A percentile compares a stretch with the other conserved stretches of the same genome.
phyloP scores from a whole-genome alignment of 352 stramenopile genomes.

The Globisporangium paddicum region DNA sequence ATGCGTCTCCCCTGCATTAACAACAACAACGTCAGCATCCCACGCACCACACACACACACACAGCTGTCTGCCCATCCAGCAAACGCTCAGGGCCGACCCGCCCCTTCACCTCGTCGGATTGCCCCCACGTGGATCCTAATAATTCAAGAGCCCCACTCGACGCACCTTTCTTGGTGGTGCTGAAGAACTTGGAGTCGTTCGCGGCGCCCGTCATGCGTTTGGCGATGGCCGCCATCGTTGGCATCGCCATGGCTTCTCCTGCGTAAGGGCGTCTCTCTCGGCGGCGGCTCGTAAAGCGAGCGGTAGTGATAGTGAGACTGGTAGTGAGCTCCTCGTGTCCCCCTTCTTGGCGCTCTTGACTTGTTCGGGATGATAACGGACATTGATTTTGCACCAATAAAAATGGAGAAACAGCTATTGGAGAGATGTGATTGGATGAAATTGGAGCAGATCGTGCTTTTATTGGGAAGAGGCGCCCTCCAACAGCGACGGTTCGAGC shows the following conservation, averaged over 20 bases:
- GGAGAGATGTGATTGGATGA: neutral
- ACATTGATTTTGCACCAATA: constrained; percentile 1
- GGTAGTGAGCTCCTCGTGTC: constrained; percentile 5
- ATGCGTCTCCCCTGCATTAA: constrained; percentile 88
- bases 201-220: constrained; percentile 85
- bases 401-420: no score
- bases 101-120: neutral
- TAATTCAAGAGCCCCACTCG: neutral
- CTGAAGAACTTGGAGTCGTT: constrained; percentile 99
- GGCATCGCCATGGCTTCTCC: constrained; percentile 66
- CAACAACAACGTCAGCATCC: neutral
- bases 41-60: neutral
- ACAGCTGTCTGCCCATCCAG: neutral
- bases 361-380: constrained; percentile 9
- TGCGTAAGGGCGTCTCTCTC: constrained; percentile 1
- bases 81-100: neutral
- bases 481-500: constrained; percentile 1
- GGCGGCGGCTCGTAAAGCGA: neutral
- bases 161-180: constrained; percentile 95
- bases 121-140: neutral
- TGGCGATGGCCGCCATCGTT: constrained; percentile 84
- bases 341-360: neutral
- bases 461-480: neutral
- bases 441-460: neutral
- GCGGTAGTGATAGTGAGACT: neutral